Evolutionary conservation across 2,329 filamentous ascomycete species (phyloP).

Genomic region (Diplodia mutila): DNA sequence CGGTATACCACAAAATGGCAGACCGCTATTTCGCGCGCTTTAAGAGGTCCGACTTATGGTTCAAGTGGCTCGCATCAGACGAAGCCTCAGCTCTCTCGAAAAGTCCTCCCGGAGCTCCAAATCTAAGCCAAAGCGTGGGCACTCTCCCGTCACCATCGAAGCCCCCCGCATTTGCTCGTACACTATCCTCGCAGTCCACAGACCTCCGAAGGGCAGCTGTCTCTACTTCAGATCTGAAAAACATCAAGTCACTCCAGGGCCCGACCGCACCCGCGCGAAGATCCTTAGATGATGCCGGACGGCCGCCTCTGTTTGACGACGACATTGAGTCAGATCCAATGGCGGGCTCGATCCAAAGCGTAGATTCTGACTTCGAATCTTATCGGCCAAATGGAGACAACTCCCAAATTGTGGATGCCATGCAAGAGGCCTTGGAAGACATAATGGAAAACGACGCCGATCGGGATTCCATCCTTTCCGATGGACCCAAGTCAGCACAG

Average conservation of each 20-base stretch:
- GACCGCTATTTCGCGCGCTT: constrained; percentile 80
- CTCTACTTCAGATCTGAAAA: constrained; percentile 64
- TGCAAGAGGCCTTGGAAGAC: constrained; percentile 88
- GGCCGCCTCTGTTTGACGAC: constrained; percentile 75
- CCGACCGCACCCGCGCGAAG: constrained; percentile 57
- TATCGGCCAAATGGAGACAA: constrained; percentile 60
- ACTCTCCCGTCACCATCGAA: constrained; percentile 39
- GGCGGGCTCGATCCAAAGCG: constrained; percentile 74
- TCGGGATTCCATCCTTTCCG: constrained; percentile 67
- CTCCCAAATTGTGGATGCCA: constrained; percentile 82
- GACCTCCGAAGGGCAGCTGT: constrained; percentile 64
- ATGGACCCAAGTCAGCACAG: constrained; percentile 55
- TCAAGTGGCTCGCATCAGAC: constrained; percentile 91
- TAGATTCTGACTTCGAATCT: constrained; percentile 71
- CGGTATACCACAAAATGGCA: constrained; percentile 82
- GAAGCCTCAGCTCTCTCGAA: constrained; percentile 56
- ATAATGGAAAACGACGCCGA: constrained; percentile 82
- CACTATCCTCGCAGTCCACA: constrained; percentile 50
- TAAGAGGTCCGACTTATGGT: constrained; percentile 91
- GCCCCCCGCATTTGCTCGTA: constrained; percentile 44
- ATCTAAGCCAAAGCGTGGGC: background rate
- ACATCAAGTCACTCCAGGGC: constrained; percentile 50
- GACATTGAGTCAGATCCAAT: constrained; percentile 76
- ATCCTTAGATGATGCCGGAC: constrained; percentile 70
- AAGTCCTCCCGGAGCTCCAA: constrained; percentile 28